Evolutionary conservation across 2,329 filamentous ascomycete genomes (phyloP), one percentile per base, ranked within the genome.

Genomic region (Colletotrichum trifolii): DNA sequence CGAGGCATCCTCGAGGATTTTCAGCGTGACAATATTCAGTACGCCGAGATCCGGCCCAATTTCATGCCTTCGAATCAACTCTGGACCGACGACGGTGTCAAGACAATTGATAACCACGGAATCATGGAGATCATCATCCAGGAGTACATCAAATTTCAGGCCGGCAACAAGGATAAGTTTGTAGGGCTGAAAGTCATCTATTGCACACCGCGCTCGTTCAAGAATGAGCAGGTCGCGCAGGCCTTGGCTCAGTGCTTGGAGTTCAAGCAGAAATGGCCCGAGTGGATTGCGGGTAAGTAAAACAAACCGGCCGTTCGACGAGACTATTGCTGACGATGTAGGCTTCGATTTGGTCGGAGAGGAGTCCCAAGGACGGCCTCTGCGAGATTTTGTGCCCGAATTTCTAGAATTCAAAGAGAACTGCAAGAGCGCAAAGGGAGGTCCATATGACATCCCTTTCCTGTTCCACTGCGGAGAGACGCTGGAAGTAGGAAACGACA

Each of bases 391-490:
- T 60, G 76, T 85, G 0, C 70, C 75, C 0, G 80, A 89, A 66
- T 81, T 92, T 7, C 75, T 89, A 3, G 78, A 79, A 1, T 91
- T 91, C 71, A 77, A 82, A 56, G 70, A 79, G 36, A 76, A 80
- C 1, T 92, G 89, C 75, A 71, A 76, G 6, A 62, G 69, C 1
- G 73, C 79, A 1, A 70, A 72, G 0, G 64, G 25, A 25, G 25
- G 25, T 25, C 25, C 25, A 1, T 25, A 90, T 4, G 81, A 87
- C 0, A 90, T 93, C 3, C 91, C 91, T 0, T 92, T 93, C 71
- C 79, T 93, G 43, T 91, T 93, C 71, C 91, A 94, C 76, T 92
- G 91, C 68, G 91, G 91, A 33, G 91, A 94, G 77, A 92, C 91
- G 1, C 80, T 92, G 5, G 88, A 92, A 36, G 83, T 85, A 8